phyloP scores from a whole-genome alignment of 176 grass and related monocot species.

The Raddia distichophylla region DNA sequence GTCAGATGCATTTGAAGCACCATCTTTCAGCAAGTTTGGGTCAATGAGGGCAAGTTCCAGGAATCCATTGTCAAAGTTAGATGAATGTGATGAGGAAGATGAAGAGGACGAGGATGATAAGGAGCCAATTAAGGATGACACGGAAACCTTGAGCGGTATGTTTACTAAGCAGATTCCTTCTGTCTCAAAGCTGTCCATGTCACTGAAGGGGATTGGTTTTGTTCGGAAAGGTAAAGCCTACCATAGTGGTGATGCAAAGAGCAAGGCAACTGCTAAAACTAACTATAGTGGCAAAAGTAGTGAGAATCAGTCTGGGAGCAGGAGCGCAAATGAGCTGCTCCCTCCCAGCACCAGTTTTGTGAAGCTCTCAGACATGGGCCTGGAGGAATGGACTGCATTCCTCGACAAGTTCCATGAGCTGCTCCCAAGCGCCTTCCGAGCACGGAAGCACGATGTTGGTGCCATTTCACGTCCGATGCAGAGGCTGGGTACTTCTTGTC shows the following conservation, averaged over 20 bases:
- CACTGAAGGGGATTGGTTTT: slow-evolving; percentile 67
- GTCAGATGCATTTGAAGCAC: slow-evolving; percentile 47
- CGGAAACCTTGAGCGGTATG: slow-evolving; percentile 32
- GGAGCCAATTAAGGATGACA: slow-evolving; percentile 24
- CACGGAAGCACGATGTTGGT: slow-evolving; percentile 51
- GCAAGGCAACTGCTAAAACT: slow-evolving; percentile 57
- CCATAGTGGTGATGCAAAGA: slow-evolving; percentile 41
- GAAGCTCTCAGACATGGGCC: slow-evolving; percentile 75
- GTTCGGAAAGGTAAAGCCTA: slow-evolving; percentile 48
- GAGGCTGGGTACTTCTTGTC: slow-evolving; percentile 89
- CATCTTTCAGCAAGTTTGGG: slow-evolving; percentile 58
- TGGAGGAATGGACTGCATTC: slow-evolving; percentile 73
- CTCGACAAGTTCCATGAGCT: slow-evolving; percentile 80
- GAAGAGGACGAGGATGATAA: slow-evolving; percentile 43
- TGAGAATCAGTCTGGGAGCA: slow-evolving; percentile 61
- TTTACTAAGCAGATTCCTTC: slow-evolving; percentile 40
- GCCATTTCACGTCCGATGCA: slow-evolving; percentile 48
- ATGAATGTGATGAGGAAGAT: slow-evolving; percentile 67
- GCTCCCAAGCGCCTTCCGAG: slow-evolving; percentile 61
- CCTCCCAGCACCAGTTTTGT: slow-evolving; percentile 76
- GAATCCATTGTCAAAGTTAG: slow-evolving; percentile 73
- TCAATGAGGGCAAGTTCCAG: slow-evolving; percentile 48
- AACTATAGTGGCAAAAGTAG: slow-evolving; percentile 59
- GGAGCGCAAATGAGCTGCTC: slow-evolving; percentile 80
- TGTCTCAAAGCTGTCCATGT: slow-evolving; percentile 62